Conservation (phyloP, 2,329 filamentous ascomycete species). For the Penicillium sp. region DNA sequence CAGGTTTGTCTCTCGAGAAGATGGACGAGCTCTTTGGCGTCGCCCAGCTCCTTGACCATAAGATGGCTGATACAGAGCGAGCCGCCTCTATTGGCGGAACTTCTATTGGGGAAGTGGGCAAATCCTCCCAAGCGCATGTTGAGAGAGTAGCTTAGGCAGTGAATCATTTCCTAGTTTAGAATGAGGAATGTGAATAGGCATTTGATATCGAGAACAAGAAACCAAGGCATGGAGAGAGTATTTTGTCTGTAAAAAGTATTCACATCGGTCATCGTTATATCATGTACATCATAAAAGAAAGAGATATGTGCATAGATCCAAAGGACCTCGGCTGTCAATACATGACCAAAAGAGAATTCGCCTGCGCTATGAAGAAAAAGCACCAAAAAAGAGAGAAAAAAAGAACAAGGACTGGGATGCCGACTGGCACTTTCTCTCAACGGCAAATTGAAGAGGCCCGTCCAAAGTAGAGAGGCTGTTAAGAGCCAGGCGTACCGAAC, state of each 20-base stretch:
- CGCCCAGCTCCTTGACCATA: slow-evolving; percentile 45
- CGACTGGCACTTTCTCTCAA: not conserved
- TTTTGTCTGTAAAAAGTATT: not conserved
- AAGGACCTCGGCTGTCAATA: not conserved
- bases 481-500: not conserved
- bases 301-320: slow-evolving; percentile 6
- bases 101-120: slow-evolving; percentile 5
- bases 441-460: not conserved
- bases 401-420: not conserved
- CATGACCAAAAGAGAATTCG: slow-evolving; percentile 8
- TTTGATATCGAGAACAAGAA: not conserved
- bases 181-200: not conserved
- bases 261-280: slow-evolving; percentile 14
- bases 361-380: slow-evolving; percentile 17
- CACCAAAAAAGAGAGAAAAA: slow-evolving; percentile 1
- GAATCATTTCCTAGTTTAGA: not conserved
- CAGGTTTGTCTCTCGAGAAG: slow-evolving; percentile 58
- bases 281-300: slow-evolving; percentile 11
- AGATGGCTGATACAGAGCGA: slow-evolving; percentile 23
- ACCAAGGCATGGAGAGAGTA: not conserved
- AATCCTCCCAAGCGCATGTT: slow-evolving; percentile 13
- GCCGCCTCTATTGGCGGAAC: not conserved
- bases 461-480: not conserved
- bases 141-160: slow-evolving; percentile 8
- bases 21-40: slow-evolving; percentile 69